Conservation (phyloP, 768 basidiomycete genomes). For the Termitomyces sp. region DNA sequence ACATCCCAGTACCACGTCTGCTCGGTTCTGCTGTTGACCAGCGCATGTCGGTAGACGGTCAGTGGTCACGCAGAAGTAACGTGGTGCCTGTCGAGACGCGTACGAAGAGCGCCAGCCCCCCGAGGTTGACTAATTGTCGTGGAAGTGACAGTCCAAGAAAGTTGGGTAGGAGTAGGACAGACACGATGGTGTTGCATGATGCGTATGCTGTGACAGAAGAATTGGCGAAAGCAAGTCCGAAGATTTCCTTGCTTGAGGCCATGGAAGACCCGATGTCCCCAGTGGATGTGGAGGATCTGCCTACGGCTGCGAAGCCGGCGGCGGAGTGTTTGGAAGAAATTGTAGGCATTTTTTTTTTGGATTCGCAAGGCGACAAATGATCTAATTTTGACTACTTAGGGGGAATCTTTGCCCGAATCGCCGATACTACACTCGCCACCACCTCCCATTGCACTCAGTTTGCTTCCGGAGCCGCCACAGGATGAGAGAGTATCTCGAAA, state of each 20-base stretch:
- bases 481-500: background rate
- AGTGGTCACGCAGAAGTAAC: background rate
- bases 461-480: background rate
- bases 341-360: background rate
- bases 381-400: background rate
- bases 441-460: background rate
- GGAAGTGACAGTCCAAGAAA: constrained; percentile 35
- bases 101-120: constrained; percentile 18
- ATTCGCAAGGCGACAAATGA: background rate
- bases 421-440: constrained; percentile 9
- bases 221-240: constrained; percentile 12
- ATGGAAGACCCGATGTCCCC: constrained; percentile 7
- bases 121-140: constrained; percentile 13
- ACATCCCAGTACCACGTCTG: constrained; percentile 30
- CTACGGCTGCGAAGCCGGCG: background rate
- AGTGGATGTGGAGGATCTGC: constrained; percentile 8
- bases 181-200: constrained; percentile 68
- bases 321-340: constrained; percentile 2
- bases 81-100: constrained; percentile 4
- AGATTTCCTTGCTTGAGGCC: background rate
- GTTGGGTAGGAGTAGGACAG: constrained; percentile 53
- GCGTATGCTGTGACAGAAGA: constrained; percentile 29
- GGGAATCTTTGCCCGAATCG: constrained; percentile 10
- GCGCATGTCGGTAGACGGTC: background rate
- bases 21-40: constrained; percentile 30